A percentile compares a stretch with the other conserved stretches of the same genome.
Conservation (phyloP, 495 filamentous ascomycete genomes). For the Neurospora sp. region DNA sequence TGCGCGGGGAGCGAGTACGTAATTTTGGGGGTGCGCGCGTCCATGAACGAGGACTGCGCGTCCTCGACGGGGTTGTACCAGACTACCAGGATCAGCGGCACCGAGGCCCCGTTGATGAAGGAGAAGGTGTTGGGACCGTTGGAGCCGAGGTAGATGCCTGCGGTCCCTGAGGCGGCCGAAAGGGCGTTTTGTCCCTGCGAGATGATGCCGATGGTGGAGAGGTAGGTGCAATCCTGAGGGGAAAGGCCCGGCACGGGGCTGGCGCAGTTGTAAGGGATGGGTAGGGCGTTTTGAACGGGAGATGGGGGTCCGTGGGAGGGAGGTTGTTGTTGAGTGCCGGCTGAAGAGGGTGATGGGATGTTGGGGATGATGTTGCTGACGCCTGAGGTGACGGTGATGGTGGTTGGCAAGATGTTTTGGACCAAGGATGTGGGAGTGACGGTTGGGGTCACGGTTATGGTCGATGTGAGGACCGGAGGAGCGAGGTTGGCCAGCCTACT, state of each 20-base stretch:
- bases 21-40: slow-evolving; percentile 14
- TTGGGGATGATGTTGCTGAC: not conserved
- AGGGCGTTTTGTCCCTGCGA: slow-evolving; percentile 16
- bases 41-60: slow-evolving; percentile 15
- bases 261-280: slow-evolving; percentile 3
- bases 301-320: not conserved
- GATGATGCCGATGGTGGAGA: slow-evolving; percentile 17
- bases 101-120: slow-evolving; percentile 17
- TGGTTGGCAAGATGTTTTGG: not conserved
- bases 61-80: slow-evolving; percentile 11
- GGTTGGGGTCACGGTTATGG: not conserved
- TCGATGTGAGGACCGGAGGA: not conserved
- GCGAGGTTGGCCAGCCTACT: not conserved
- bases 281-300: not conserved
- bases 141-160: slow-evolving; percentile 15
- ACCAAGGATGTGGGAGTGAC: not conserved
- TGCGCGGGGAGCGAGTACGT: slow-evolving; percentile 17
- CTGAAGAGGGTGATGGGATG: not conserved
- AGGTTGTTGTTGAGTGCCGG: not conserved
- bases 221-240: slow-evolving; percentile 15
- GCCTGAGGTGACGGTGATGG: not conserved
- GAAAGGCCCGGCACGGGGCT: slow-evolving; percentile 11
- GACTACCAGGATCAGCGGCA: slow-evolving; percentile 14
- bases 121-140: slow-evolving; percentile 20
- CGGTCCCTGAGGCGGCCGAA: slow-evolving; percentile 5